Evolutionary conservation across 768 basidiomycete genomes (phyloP).

Genomic region (Russula sp.): DNA sequence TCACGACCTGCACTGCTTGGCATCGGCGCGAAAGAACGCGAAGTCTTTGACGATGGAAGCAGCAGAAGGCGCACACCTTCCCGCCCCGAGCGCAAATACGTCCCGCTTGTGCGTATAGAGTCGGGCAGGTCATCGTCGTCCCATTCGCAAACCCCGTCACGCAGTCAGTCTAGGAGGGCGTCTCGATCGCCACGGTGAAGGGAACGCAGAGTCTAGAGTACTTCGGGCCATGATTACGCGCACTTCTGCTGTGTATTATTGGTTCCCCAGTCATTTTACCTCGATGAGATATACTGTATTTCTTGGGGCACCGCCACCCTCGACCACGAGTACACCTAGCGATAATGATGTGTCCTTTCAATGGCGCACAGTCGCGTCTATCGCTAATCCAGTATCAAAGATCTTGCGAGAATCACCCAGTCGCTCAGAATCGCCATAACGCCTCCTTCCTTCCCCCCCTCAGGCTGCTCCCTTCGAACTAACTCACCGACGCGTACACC

Average conservation of each 20-base stretch:
- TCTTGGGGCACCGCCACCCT: constrained; percentile 39
- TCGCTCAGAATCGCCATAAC: too few relatives aligned
- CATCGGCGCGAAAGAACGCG: constrained; percentile 88
- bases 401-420: too few relatives aligned
- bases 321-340: constrained; percentile 33
- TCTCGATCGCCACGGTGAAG: constrained; percentile 4
- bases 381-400: constrained; percentile 4
- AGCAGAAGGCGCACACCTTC: constrained; percentile 39
- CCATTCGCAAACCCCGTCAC: constrained; percentile 9
- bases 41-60: constrained; percentile 64
- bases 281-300: constrained; percentile 42
- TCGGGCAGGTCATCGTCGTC: constrained; percentile 25
- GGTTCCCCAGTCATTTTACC: too few relatives aligned
- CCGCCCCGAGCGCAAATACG: constrained; percentile 67
- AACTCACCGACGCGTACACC: too few relatives aligned
- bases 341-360: constrained; percentile 33
- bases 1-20: constrained; percentile 84
- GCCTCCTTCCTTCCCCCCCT: too few relatives aligned
- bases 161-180: constrained; percentile 6
- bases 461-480: too few relatives aligned
- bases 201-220: constrained; percentile 7
- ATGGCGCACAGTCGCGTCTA: constrained; percentile 45
- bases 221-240: too few relatives aligned
- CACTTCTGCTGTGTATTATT: too few relatives aligned
- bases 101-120: constrained; percentile 76